Conservation (phyloP, 345 rosid species). For the Salix purpurea region DNA sequence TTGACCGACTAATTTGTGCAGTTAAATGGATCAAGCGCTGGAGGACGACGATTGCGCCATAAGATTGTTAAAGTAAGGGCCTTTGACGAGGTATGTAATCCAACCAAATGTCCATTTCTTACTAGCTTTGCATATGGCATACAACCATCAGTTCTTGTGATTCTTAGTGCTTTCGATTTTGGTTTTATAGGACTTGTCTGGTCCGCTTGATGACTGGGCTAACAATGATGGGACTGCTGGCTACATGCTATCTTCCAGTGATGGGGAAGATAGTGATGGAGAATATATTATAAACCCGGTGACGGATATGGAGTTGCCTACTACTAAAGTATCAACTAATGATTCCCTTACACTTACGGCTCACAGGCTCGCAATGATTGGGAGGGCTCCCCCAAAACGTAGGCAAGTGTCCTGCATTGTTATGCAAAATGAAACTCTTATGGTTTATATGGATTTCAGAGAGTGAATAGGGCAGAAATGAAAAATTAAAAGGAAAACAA, state of each 20-base stretch:
- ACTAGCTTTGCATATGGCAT: not conserved
- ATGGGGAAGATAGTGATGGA: slow-evolving; percentile 76
- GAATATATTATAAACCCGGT: slow-evolving; percentile 53
- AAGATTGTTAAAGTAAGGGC: slow-evolving; percentile 34
- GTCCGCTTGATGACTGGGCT: slow-evolving; percentile 45
- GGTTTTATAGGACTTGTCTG: slow-evolving; percentile 37
- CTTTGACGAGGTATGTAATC: slow-evolving; percentile 41
- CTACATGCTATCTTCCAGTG: slow-evolving; percentile 61
- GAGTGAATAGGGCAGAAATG: not conserved
- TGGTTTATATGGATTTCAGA: not conserved
- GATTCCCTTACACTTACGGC: slow-evolving; percentile 54
- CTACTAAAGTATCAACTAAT: slow-evolving; percentile 36
- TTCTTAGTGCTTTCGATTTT: not conserved
- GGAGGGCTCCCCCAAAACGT: slow-evolving; percentile 48
- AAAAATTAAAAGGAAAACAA: not conserved
- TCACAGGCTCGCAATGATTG: slow-evolving; percentile 59
- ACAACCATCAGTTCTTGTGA: not conserved
- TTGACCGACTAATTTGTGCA: slow-evolving; percentile 6
- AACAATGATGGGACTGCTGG: slow-evolving; percentile 31
- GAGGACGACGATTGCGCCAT: slow-evolving; percentile 16
- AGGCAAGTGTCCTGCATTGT: slow-evolving; percentile 44
- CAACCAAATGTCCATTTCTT: not conserved
- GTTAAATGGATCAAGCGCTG: slow-evolving; percentile 26
- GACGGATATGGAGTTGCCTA: slow-evolving; percentile 49
- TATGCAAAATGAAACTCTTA: not conserved